phyloP scores from a whole-genome alignment of 2,329 filamentous ascomycete genomes.

The Fusarium verrucosum region DNA sequence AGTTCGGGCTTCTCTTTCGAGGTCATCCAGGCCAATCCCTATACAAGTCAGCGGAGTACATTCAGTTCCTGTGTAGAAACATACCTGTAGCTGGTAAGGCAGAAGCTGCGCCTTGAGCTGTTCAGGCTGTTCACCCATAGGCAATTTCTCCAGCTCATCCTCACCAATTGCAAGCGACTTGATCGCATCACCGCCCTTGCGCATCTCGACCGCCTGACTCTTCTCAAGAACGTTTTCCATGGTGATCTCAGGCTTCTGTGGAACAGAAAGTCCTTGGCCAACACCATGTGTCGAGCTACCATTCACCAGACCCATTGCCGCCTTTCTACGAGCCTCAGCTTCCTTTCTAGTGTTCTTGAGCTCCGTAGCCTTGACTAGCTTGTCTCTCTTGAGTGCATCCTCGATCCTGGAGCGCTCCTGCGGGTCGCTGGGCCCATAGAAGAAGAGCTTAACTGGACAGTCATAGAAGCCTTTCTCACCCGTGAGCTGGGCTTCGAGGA shows the following conservation, averaged over 20 bases:
- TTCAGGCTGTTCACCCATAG: conserved; percentile 74
- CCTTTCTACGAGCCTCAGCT: conserved; percentile 61
- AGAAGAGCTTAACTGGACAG: conserved; percentile 73
- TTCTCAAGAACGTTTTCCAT: conserved; percentile 71
- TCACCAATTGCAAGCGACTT: conserved; percentile 79
- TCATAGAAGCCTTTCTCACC: conserved; percentile 74
- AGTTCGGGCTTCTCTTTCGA: conserved; percentile 76
- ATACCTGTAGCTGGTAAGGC: conserved; percentile 77
- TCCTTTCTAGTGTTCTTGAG: conserved; percentile 63
- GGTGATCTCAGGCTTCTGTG: conserved; percentile 53
- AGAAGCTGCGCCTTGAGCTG: conserved; percentile 73
- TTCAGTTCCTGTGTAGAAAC: not conserved
- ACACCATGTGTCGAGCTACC: conserved; percentile 53
- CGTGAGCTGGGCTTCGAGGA: conserved; percentile 74
- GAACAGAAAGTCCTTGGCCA: conserved; percentile 34
- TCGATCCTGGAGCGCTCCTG: conserved; percentile 64
- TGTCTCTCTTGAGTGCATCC: conserved; percentile 69
- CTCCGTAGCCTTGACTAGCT: conserved; percentile 67
- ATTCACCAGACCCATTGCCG: conserved; percentile 53
- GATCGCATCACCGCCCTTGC: conserved; percentile 70
- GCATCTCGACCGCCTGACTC: conserved; percentile 74
- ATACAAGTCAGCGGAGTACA: conserved; percentile 41
- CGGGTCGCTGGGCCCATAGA: conserved; percentile 74
- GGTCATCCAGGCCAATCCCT: conserved; percentile 84
- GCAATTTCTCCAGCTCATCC: conserved; percentile 74